phyloP scores from a whole-genome alignment of 2,329 filamentous ascomycete species.

The Stagonosporopsis chrysanthemi region DNA sequence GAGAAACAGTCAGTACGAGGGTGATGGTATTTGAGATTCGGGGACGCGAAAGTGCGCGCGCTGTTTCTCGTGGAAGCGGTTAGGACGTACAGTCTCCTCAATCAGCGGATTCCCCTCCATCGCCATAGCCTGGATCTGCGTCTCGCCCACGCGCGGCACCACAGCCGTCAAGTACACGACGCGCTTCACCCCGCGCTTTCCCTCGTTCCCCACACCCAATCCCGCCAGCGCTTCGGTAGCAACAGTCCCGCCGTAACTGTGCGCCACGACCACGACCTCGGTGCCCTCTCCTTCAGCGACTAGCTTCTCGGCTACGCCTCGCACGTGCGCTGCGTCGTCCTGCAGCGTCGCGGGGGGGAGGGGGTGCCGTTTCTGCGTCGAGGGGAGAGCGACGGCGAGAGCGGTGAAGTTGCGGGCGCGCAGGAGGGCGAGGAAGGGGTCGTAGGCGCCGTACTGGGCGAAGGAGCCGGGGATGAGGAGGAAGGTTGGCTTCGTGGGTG shows the following conservation, averaged over 20 bases:
- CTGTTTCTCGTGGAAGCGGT: no score
- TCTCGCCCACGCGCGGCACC: conserved; percentile 23
- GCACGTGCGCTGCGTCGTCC: conserved; percentile 42
- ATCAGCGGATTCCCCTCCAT: conserved; percentile 4
- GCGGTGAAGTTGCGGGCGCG: conserved; percentile 20
- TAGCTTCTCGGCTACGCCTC: conserved; percentile 23
- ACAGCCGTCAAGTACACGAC: conserved; percentile 27
- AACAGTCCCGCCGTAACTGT: conserved; percentile 26
- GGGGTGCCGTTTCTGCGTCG: conserved; percentile 22
- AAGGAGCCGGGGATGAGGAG: conserved; percentile 36
- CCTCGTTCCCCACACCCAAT: conserved; percentile 9
- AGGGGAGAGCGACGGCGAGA: conserved; percentile 23
- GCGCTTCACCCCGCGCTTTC: conserved; percentile 31
- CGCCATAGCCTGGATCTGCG: conserved; percentile 12
- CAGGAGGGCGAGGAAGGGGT: conserved; percentile 15
- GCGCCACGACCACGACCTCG: conserved; percentile 38
- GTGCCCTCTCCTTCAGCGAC: conserved; percentile 33
- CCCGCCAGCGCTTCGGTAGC: conserved; percentile 21
- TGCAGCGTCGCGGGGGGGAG: conserved; percentile 26
- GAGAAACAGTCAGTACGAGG: no score
- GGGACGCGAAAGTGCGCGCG: no score
- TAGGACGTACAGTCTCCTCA: conserved; percentile 9
- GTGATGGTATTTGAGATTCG: no score
- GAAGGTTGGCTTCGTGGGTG: conserved; percentile 20
- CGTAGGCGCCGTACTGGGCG: conserved; percentile 19